Evolutionary conservation across 2,329 filamentous ascomycete genomes (phyloP), one percentile per base, ranked within the genome.

Genomic region (Diplodia seriata): DNA sequence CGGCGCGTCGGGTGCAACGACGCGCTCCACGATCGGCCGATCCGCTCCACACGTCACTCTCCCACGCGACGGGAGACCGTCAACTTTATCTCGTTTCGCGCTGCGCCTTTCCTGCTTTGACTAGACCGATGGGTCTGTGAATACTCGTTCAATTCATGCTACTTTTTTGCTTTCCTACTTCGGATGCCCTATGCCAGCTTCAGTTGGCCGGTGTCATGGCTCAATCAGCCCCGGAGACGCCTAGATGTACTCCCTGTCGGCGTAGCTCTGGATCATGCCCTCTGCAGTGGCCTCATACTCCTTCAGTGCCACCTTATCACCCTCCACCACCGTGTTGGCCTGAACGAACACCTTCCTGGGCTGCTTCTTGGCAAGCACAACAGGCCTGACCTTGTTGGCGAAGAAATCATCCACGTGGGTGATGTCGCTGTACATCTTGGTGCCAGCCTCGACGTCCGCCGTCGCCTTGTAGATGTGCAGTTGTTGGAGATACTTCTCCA

Each of bases 271-370:
- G 62, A 80, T 76, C 83, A 98, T 89, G 6, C 94, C 94, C 78
- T 91, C 87, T 7, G 90, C 82, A 6, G 88, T 91, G 0, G 93
- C 86, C 72, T 96, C 92, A 79, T 97, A 97, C 81, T 97, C 93
- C 81, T 90, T 91, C 79, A 97, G 80, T 15, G 84, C 85, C 36
- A 96, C 91, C 77, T 89, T 86, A 68, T 91, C 92, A 0, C 79
- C 81, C 70, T 81, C 79, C 50, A 95, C 76, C 68, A 89, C 85
- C 0, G 94, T 97, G 79, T 97, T 98, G 69, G 92, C 93, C 82
- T 97, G 94, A 66, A 97, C 93, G 81, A 97, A 97, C 54, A 97
- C 90, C 83, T 94, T 94, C 69, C 91, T 83, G n/a, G 91, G 91
- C 80, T 91, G 90, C 82, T 92, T 92, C 79, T 92, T 91, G 73